Base-by-base conservation (phyloP, 768 basidiomycete genomes). In the Suillus subaureus region DNA sequence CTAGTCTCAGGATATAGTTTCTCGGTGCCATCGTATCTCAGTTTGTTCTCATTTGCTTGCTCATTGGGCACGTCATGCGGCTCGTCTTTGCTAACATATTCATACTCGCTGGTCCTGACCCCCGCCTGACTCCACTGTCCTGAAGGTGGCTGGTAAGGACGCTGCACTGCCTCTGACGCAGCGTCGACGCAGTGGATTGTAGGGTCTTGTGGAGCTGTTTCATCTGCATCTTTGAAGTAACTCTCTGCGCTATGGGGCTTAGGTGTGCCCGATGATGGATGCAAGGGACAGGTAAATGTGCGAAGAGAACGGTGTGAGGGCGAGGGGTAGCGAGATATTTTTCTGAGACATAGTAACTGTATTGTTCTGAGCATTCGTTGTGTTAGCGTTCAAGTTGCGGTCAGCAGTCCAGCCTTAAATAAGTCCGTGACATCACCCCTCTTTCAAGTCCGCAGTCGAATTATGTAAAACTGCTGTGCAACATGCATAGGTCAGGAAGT, bases 91-190 rank as follows among this genome's bases (percentile, higher is more conserved):
- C 68, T 75, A 28, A 73, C 66, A 11, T 67, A 73, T 15, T 49
- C 65, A 62, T 76, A 73, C 60, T 78, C 75, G 51, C 73, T 69
- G 55, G 80, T 80, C 54, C 62, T 66, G 56, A 78, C 79, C 15
- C 79, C 80, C 39, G 79, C 79, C 63, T 75, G 72, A 64, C 81
- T 85, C 78, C 78, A 85, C 8, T 75, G 73, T 0, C 82, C 81
- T 4, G 84, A 80, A 8, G 84, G 82, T 3, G 82, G 76, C 63
- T 87, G 85, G 64, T 84, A 77, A 4, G 86, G 84, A 42, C 80
- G 80, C 70, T 85, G 80, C 0, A 78, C 81, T 3, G 73, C 74
- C 58, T 83, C 81, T 3, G 82, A 81, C 4, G 72, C 67, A 1
- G 82, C 73, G 61, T 86, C 85, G 39, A 87, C 79, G n/a, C 79